Evolutionary conservation across 1,284 basidiomycete species (phyloP).

Genomic region (Sporisorium scitamineum): DNA sequence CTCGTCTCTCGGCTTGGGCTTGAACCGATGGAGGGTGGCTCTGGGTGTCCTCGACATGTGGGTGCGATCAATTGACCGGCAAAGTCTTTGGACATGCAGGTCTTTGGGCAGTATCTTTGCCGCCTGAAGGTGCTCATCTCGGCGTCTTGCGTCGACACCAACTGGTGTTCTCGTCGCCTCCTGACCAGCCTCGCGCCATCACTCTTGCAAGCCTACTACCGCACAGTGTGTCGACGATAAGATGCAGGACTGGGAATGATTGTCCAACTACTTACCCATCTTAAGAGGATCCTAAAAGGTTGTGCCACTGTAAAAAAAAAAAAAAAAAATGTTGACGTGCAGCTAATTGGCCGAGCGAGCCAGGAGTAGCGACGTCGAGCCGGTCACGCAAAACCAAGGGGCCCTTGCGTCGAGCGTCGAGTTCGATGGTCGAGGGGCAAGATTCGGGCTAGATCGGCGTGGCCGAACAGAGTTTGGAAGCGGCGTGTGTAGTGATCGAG

Average conservation of each 20-base stretch:
- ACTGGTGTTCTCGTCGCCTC: not conserved
- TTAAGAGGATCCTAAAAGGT: not conserved
- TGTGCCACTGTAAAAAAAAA: not conserved
- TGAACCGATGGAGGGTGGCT: not conserved
- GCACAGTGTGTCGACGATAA: not conserved
- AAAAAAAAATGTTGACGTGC: too few relatives aligned
- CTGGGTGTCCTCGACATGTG: not conserved
- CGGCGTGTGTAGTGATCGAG: not conserved
- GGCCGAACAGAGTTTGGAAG: not conserved
- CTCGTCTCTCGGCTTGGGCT: not conserved
- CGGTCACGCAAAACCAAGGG: not conserved
- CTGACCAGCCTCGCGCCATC: not conserved
- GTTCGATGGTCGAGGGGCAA: not conserved
- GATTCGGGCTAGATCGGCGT: not conserved
- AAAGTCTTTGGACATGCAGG: not conserved
- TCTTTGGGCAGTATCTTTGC: not conserved
- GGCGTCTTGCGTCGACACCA: not conserved
- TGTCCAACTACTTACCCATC: constrained; percentile 1
- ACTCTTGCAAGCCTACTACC: not conserved
- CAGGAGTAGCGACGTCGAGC: not conserved
- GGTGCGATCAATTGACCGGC: not conserved
- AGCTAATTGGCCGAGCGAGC: not conserved
- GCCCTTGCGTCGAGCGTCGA: not conserved
- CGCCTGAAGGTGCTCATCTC: not conserved
- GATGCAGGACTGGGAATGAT: not conserved